Conservation (phyloP, 1,284 basidiomycete species). For the Vanrija sp. region DNA sequence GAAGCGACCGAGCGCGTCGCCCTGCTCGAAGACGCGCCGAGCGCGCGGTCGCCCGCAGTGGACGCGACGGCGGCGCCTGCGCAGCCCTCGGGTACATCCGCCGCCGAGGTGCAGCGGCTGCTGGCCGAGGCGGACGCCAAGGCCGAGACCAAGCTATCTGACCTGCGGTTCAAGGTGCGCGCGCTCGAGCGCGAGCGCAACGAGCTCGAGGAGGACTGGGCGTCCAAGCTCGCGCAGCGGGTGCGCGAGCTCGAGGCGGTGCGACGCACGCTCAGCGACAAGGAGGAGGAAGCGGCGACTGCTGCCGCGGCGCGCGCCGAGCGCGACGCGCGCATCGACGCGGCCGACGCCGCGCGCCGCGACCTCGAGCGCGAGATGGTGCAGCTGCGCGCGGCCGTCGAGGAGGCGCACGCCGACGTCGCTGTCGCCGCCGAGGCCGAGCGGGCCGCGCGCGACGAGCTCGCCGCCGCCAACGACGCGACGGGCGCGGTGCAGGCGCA, state of each 20-base stretch:
- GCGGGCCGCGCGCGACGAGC: constrained; percentile 48
- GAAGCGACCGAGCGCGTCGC: constrained; percentile 68
- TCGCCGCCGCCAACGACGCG: constrained; percentile 38
- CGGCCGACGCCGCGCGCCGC: constrained; percentile 58
- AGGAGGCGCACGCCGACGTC: constrained; percentile 55
- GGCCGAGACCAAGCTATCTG: constrained; percentile 68
- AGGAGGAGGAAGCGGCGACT: constrained; percentile 52
- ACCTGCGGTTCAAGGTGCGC: constrained; percentile 56
- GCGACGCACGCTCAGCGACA: constrained; percentile 57
- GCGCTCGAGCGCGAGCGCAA: constrained; percentile 45
- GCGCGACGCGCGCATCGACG: constrained; percentile 58
- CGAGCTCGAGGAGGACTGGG: constrained; percentile 74
- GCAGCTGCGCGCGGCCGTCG: constrained; percentile 42
- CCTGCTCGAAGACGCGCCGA: constrained; percentile 64
- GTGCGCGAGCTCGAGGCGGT: constrained; percentile 68
- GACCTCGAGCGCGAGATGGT: constrained; percentile 55
- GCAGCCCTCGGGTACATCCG: constrained; percentile 20
- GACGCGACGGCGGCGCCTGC: background rate
- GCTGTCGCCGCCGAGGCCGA: constrained; percentile 47
- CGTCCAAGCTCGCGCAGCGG: constrained; percentile 55
- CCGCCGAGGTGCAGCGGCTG: constrained; percentile 69
- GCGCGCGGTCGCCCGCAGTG: background rate
- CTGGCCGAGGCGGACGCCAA: constrained; percentile 71
- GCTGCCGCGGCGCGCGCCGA: constrained; percentile 59
- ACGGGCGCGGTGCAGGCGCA: constrained; percentile 42